phyloP scores from a whole-genome alignment of 345 rosid species.

The Eucalyptus cloeziana region DNA sequence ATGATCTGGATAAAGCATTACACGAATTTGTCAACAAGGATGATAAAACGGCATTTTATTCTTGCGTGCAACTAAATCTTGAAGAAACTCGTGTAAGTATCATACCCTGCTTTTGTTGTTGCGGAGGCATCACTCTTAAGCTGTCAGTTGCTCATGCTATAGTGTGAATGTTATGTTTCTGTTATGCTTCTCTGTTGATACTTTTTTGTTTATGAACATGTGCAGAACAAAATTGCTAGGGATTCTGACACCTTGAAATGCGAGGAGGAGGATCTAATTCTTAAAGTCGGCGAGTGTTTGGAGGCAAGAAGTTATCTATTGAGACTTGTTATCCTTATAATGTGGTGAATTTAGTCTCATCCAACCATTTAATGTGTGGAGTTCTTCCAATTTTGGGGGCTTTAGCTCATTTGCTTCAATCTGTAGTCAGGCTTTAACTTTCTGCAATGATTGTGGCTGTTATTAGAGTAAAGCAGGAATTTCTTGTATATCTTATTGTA shows the following conservation, averaged over 20 bases:
- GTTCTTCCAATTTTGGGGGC: not conserved
- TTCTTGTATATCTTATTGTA: not conserved
- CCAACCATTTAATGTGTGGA: not conserved
- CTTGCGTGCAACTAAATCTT: slow-evolving; percentile 78
- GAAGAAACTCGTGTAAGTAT: slow-evolving; percentile 91
- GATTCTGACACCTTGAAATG: slow-evolving; percentile 55
- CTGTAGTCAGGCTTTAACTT: not conserved
- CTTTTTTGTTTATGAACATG: not conserved
- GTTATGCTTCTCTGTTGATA: not conserved
- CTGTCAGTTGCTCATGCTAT: not conserved
- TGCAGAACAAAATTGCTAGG: slow-evolving; percentile 72
- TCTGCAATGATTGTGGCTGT: not conserved
- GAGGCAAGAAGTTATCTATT: slow-evolving; percentile 46
- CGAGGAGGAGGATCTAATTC: slow-evolving; percentile 71
- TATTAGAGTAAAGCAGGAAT: not conserved
- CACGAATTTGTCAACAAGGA: slow-evolving; percentile 96
- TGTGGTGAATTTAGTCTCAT: not conserved
- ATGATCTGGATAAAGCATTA: slow-evolving; percentile 85
- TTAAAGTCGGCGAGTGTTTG: slow-evolving; percentile 89
- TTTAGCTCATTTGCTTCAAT: not conserved
- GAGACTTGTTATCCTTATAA: not conserved
- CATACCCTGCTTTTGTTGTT: not conserved
- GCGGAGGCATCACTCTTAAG: not conserved
- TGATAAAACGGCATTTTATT: slow-evolving; percentile 85
- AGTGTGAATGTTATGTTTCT: not conserved